Evolutionary conservation across 2,329 filamentous ascomycete species (phyloP), one percentile per base, ranked within the genome.

Genomic region (Pseudocercospora crystallina): DNA sequence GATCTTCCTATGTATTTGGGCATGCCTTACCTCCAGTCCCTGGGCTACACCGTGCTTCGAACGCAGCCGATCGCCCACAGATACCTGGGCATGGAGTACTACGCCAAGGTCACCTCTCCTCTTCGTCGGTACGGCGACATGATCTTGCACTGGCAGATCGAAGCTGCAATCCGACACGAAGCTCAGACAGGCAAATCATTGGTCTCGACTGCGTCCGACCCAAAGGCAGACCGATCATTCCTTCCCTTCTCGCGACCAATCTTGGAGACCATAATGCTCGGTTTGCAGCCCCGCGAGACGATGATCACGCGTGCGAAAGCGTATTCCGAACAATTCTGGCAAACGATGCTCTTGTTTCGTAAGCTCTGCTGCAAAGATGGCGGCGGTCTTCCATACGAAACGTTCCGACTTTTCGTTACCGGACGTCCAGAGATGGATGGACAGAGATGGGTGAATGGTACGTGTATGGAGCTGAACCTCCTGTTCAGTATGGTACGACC

Each of bases 61-160:
- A 75, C 74, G 2, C 68, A 61, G 2, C 79, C 80, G 1, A 53
- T 78, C 14, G 70, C 67, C 11, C 81, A 85, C 59, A 65, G 68
- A 4, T 65, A 75, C 7, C 68, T 84, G 2, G 81, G 80, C 32
- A 66, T 80, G 26, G 67, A 75, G 26, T 64, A 73, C 20, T 85
- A 85, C 60, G 66, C 76, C 51, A 83, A 81, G 66, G 75, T 76
- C 43, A 85, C 82, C 0, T 83, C 78, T 60, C 83, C 83, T 1
- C 71, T 86, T 15, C 78, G 83, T 43, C 75, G 82, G 33, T 85
- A 80, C 64, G 73, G 72, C 40, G 83, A 86, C 65, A 74, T 85
- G 63, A 72, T 85, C 39, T 70, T 75, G 9, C 82, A 85, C 62
- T 85, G 83, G 75, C 82, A 86, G 58, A 82, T 84, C 40, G 81